These are phyloP conservation scores for Coemansia aciculifera DNA, from an alignment of 192 early-diverging fungal genomes.

Conservation along the genomic window DNA sequence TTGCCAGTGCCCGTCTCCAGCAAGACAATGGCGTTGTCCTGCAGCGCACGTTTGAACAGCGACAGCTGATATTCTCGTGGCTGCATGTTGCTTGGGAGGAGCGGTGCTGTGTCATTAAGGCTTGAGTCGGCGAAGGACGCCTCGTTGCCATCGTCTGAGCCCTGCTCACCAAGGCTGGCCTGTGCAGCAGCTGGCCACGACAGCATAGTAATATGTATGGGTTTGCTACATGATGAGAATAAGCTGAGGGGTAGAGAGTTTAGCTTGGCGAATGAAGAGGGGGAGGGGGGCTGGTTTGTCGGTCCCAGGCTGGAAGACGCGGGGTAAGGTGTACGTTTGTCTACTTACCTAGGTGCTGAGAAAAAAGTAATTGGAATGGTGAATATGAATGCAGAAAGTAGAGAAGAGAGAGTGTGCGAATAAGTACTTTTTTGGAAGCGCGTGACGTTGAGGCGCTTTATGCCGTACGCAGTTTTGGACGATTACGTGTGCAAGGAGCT, in stretches of 20 bases:
- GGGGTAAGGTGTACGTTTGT: not conserved
- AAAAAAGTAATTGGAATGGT: not conserved
- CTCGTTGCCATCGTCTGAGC: not conserved
- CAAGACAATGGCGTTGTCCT: slow-evolving; percentile 81
- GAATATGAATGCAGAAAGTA: not conserved
- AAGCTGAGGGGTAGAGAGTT: not conserved
- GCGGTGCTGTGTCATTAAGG: not conserved
- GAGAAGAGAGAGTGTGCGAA: not conserved
- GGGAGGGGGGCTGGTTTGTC: not conserved
- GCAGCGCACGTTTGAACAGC: slow-evolving; percentile 66
- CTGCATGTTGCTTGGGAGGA: slow-evolving; percentile 18
- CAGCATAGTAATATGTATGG: not conserved
- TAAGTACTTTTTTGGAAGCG: not conserved
- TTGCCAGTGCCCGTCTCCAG: slow-evolving; percentile 94
- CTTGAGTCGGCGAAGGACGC: not conserved
- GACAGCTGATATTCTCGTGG: slow-evolving; percentile 83
- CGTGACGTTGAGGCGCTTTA: not conserved
- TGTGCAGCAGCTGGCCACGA: not conserved
- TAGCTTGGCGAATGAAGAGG: not conserved
- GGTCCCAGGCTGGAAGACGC: not conserved
- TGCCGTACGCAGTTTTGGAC: not conserved
- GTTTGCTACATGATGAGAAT: not conserved
- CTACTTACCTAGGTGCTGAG: not conserved
- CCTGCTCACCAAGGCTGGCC: not conserved
- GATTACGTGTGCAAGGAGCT: not conserved